These are phyloP conservation scores for Linnemannia zychae DNA, from an alignment of 192 early-diverging fungal genomes.

Conservation along the genomic window DNA sequence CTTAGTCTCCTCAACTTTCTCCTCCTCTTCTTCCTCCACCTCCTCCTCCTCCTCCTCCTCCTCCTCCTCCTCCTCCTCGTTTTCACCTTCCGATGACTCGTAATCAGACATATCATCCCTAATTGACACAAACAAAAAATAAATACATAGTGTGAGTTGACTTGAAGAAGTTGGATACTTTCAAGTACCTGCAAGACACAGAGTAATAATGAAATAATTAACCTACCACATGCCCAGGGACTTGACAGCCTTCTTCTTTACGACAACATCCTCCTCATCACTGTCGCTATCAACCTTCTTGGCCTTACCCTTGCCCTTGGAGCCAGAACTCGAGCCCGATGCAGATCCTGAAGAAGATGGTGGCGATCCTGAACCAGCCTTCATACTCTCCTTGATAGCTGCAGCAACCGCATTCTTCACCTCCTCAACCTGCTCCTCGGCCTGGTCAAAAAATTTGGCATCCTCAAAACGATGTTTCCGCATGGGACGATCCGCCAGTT, in stretches of 20 bases:
- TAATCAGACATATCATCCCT: constrained; percentile 56
- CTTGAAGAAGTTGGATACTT: too few species aligned
- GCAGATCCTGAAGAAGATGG: constrained; percentile 10
- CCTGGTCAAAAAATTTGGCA: constrained; percentile 74
- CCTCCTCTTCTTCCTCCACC: constrained; percentile 25
- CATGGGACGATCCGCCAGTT: constrained; percentile 64
- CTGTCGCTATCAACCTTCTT: constrained; percentile 14
- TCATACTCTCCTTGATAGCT: constrained; percentile 55
- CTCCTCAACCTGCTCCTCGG: constrained; percentile 75
- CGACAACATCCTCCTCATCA: not conserved
- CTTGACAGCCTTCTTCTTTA: constrained; percentile 33
- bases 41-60: constrained; percentile 39
- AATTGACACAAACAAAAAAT: not conserved
- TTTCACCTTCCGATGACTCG: constrained; percentile 48
- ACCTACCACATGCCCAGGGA: constrained; percentile 55
- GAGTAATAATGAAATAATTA: not conserved
- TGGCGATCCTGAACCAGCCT: constrained; percentile 13
- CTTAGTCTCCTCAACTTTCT: constrained; percentile 21
- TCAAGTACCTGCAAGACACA: not conserved
- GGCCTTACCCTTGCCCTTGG: constrained; percentile 42
- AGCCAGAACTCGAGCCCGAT: constrained; percentile 6
- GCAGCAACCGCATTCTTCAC: constrained; percentile 69
- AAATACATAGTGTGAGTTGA: not conserved
- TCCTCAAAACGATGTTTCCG: constrained; percentile 91
- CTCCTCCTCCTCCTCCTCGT: constrained; percentile 31